phyloP scores from a whole-genome alignment of 768 basidiomycete genomes.

The Cyclocybe cylindracea region DNA sequence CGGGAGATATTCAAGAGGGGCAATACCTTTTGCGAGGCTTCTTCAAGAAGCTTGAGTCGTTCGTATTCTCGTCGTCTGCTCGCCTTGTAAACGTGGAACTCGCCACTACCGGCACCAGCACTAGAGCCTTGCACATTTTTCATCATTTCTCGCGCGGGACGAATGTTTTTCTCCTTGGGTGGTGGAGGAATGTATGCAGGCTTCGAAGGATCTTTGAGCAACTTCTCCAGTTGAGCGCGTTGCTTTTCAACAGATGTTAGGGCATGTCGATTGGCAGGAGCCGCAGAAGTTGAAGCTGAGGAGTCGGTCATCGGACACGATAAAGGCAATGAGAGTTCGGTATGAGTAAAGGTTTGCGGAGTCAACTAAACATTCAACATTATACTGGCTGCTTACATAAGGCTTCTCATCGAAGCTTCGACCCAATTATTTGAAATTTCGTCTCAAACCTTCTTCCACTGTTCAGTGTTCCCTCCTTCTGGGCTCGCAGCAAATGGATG shows the following conservation, averaged over 20 bases:
- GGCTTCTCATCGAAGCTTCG: neutral
- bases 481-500: constrained; percentile 5
- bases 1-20: constrained; percentile 6
- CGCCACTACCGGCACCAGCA: constrained; percentile 95
- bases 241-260: constrained; percentile 55
- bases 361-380: too few relatives aligned
- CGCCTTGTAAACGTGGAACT: constrained; percentile 99
- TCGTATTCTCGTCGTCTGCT: constrained; percentile 94
- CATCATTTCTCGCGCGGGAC: constrained; percentile 93
- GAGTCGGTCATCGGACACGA: constrained; percentile 12
- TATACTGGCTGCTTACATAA: neutral
- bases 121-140: constrained; percentile 99
- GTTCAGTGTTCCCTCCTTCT: neutral
- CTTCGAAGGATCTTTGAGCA: constrained; percentile 89
- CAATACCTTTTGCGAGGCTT: constrained; percentile 72
- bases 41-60: constrained; percentile 87
- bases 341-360: neutral
- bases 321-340: neutral
- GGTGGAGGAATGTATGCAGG: constrained; percentile 78
- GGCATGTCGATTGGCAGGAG: constrained; percentile 45
- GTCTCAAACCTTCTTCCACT: neutral
- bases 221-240: constrained; percentile 73
- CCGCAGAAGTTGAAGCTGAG: constrained; percentile 18
- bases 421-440: neutral
- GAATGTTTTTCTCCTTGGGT: constrained; percentile 79